phyloP scores from a whole-genome alignment of 768 basidiomycete species.

The Tephrocybe sp. region DNA sequence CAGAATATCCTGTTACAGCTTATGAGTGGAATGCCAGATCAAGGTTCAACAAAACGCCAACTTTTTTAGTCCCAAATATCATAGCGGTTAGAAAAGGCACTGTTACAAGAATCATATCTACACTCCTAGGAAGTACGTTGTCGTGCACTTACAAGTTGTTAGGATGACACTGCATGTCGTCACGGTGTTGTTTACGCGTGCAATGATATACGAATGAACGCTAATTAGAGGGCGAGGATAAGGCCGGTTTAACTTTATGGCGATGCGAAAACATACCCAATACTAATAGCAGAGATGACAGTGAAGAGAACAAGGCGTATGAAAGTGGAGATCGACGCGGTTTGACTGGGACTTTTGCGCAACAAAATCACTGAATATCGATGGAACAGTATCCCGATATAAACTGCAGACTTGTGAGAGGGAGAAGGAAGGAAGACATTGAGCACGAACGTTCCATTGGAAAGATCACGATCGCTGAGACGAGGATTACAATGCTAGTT shows the following conservation, averaged over 20 bases:
- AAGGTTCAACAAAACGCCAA: background rate
- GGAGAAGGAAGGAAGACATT: too few species aligned
- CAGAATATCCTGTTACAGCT: background rate
- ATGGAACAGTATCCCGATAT: background rate
- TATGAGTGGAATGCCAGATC: background rate
- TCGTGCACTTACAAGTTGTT: background rate
- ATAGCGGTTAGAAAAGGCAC: background rate
- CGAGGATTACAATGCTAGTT: background rate
- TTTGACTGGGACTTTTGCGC: background rate
- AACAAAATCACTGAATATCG: background rate
- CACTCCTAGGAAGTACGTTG: too few species aligned
- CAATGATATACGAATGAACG: constrained; percentile 3
- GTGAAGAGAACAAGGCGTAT: constrained; percentile 6
- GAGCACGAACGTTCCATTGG: background rate
- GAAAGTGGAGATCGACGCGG: background rate
- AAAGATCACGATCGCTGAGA: background rate
- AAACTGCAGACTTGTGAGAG: too few species aligned
- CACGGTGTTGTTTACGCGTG: constrained; percentile 4
- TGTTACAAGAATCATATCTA: too few species aligned
- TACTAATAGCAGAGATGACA: constrained; percentile 1
- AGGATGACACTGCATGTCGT: constrained; percentile 6
- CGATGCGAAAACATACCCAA: background rate
- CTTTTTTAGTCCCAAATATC: background rate
- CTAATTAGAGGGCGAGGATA: background rate
- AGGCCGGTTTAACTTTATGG: too few species aligned